Conservation (phyloP, 148 eudicot species). For the Agrostemma githago region DNA sequence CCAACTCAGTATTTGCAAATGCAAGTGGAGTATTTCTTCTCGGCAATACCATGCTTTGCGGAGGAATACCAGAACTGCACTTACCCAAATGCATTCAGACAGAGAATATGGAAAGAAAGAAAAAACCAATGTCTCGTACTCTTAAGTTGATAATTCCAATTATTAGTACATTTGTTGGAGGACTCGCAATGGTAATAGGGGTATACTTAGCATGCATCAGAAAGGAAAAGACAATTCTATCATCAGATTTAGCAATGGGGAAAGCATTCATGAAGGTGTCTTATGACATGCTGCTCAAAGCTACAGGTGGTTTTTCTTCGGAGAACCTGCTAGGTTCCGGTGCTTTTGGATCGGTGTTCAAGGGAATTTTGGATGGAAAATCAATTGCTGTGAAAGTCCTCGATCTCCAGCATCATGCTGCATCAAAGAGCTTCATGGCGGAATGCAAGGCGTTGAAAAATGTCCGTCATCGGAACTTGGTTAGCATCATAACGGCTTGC, state of each 20-base stretch:
- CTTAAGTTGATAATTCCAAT: slow-evolving; percentile 2
- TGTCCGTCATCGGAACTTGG: slow-evolving; percentile 24
- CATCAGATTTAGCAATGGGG: not conserved
- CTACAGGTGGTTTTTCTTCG: slow-evolving; percentile 25
- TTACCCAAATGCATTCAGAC: slow-evolving; percentile 34
- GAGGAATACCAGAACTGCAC: slow-evolving; percentile 24
- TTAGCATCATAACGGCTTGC: slow-evolving; percentile 25
- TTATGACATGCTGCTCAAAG: slow-evolving; percentile 21
- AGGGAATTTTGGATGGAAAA: slow-evolving; percentile 11
- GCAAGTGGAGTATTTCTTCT: not conserved
- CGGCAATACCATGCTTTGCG: slow-evolving; percentile 24
- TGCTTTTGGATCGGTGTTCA: slow-evolving; percentile 5
- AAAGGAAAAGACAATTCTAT: not conserved
- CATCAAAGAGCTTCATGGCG: slow-evolving; percentile 25
- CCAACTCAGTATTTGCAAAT: not conserved
- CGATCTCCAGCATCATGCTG: slow-evolving; percentile 23
- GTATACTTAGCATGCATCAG: not conserved
- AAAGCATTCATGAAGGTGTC: slow-evolving; percentile 19
- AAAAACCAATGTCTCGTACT: not conserved
- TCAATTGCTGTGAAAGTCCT: slow-evolving; percentile 31
- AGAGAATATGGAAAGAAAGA: not conserved
- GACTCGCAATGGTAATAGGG: no score
- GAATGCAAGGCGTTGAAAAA: slow-evolving; percentile 29
- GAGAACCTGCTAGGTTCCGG: slow-evolving; percentile 21
- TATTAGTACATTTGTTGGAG: no score